Percentiles rank a stretch among this genome's conserved stretches.
phyloP scores from a whole-genome alignment of 1,139 yeast genomes.

The Meyerozyma guilliermondii region DNA sequence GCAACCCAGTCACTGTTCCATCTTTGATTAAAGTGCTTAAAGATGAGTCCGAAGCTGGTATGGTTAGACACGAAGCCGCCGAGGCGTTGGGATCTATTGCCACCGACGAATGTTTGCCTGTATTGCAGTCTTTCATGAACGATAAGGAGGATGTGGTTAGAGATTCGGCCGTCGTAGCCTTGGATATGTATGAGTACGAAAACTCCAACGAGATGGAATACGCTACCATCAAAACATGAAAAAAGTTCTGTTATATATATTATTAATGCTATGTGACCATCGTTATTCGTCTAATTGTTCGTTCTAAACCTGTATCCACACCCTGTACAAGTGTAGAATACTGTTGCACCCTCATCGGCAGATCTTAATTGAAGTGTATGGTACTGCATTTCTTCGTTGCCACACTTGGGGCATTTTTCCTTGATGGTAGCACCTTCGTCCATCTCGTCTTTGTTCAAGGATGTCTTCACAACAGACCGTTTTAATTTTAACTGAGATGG shows the following conservation, averaged over 20 bases:
- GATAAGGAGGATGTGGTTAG: conserved; percentile 89
- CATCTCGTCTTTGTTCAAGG: conserved; percentile 68
- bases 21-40: conserved; percentile 76
- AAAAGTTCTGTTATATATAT: not conserved
- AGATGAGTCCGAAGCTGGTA: conserved; percentile 79
- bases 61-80: conserved; percentile 99
- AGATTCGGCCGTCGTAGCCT: conserved; percentile 93
- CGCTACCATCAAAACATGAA: conserved; percentile 35
- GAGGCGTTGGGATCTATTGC: conserved; percentile 98
- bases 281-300: conserved; percentile 49
- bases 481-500: conserved; percentile 80
- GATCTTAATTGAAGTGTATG: conserved; percentile 94
- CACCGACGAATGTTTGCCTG: conserved; percentile 92
- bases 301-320: conserved; percentile 95
- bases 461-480: conserved; percentile 85
- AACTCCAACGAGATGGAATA: conserved; percentile 81
- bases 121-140: conserved; percentile 68
- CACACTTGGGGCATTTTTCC: conserved; percentile 97
- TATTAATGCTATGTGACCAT: conserved; percentile 1
- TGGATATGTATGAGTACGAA: conserved; percentile 97
- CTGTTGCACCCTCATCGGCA: conserved; percentile 98
- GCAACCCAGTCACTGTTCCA: conserved; percentile 91
- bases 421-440: conserved; percentile 95
- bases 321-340: conserved; percentile 87
- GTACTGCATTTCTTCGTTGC: conserved; percentile 95